These are phyloP conservation scores for Chrysanthemum makinoi DNA, from an alignment of 129 eudicot species.

Conservation along the genomic window DNA sequence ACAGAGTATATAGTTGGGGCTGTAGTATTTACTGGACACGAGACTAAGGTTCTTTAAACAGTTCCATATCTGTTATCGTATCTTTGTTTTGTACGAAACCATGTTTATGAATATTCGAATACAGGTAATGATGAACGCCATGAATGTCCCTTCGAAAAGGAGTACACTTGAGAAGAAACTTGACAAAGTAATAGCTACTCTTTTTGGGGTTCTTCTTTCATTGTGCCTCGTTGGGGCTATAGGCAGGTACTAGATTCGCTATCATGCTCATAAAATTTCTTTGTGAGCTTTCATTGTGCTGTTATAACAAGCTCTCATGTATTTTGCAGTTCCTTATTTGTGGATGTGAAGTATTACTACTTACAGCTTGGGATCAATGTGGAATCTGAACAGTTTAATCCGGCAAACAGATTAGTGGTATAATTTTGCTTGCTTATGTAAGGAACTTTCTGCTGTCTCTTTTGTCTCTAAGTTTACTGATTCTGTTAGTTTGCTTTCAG, in stretches of 20 bases:
- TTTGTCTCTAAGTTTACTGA: constrained; percentile 13
- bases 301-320: not conserved
- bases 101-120: constrained; percentile 4
- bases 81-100: not conserved
- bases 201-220: constrained; percentile 69
- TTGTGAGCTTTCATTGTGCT: constrained; percentile 8
- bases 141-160: constrained; percentile 97
- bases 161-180: constrained; percentile 94
- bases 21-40: constrained; percentile 90
- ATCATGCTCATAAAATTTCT: constrained; percentile 17
- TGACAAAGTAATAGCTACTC: constrained; percentile 80
- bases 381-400: constrained; percentile 66
- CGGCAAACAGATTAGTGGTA: constrained; percentile 60
- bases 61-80: not conserved
- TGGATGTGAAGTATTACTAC: constrained; percentile 59
- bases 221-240: constrained; percentile 90
- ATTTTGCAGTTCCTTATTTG: constrained; percentile 70
- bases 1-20: constrained; percentile 84
- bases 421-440: constrained; percentile 5
- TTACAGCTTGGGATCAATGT: constrained; percentile 46
- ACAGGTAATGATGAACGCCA: constrained; percentile 99
- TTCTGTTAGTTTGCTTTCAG: constrained; percentile 26
- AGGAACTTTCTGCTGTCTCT: not conserved
- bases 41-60: constrained; percentile 63
- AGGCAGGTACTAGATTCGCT: constrained; percentile 58